Conservation (phyloP, 31 red algal species). For the Porphyra umbilicalis region DNA sequence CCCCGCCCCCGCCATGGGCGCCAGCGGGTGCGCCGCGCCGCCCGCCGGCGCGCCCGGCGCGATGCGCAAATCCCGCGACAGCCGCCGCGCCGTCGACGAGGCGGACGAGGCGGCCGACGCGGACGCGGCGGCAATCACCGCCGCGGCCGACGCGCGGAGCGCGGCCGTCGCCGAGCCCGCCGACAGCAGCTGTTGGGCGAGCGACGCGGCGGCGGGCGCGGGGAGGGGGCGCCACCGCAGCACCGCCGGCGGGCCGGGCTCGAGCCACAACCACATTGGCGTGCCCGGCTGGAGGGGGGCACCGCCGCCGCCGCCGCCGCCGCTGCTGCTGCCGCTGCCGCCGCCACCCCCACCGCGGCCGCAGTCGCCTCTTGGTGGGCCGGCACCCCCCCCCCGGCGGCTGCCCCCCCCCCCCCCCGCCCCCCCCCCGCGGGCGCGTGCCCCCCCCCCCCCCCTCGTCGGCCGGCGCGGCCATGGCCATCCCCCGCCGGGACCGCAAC, state of each 20-base stretch:
- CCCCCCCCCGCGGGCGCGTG: neutral
- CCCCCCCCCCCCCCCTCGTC: neutral
- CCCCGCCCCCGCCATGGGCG: neutral
- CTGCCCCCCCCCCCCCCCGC: neutral
- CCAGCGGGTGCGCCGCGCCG: neutral
- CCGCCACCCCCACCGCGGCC: neutral
- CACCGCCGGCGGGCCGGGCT: neutral
- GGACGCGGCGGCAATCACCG: neutral
- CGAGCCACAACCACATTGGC: neutral
- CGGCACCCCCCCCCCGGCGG: neutral
- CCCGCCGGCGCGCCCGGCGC: neutral
- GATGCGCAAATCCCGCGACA: neutral
- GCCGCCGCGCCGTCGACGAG: neutral
- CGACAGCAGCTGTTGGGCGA: neutral
- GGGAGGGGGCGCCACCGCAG: neutral
- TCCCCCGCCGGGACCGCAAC: neutral
- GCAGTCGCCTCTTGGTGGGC: too few species aligned
- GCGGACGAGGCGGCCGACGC: too few species aligned
- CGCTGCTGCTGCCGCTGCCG: neutral
- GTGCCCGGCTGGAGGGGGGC: neutral
- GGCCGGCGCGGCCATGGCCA: neutral
- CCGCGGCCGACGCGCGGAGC: neutral
- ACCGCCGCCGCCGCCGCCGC: neutral
- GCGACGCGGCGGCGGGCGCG: neutral
- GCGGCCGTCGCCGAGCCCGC: neutral